These are phyloP conservation scores for Colletotrichum liaoningense DNA, from an alignment of 2,329 filamentous ascomycete genomes.

Conservation along the genomic window DNA sequence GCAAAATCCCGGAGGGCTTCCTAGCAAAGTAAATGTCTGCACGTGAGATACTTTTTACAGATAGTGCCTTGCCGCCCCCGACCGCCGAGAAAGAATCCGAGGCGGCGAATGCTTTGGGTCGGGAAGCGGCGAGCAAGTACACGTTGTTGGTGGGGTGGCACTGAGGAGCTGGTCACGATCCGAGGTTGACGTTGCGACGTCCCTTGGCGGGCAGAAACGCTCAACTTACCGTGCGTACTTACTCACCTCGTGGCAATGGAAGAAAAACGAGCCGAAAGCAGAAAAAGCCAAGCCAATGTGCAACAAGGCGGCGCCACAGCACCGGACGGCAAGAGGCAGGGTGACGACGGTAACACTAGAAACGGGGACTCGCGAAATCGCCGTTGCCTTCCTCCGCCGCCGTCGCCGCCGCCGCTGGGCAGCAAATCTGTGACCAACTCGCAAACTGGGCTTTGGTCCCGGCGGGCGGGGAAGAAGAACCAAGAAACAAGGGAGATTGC, in stretches of 20 bases:
- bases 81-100: background rate
- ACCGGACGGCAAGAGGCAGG: background rate
- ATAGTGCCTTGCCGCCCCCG: background rate
- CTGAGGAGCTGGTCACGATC: background rate
- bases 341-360: background rate
- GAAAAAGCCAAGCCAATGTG: background rate
- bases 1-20: too few relatives aligned
- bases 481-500: conserved; percentile 13
- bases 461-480: background rate
- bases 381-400: background rate
- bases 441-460: background rate
- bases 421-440: background rate
- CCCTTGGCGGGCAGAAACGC: background rate
- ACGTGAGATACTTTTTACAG: background rate
- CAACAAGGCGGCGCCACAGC: background rate
- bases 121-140: background rate
- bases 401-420: background rate
- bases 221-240: background rate
- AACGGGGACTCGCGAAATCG: background rate
- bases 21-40: background rate
- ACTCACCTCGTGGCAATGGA: background rate
- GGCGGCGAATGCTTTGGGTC: background rate
- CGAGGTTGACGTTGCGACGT: background rate
- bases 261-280: background rate
- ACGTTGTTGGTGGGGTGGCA: background rate